Percentiles rank a stretch among this genome's conserved stretches.
Conservation (phyloP, 345 rosid genomes). For the Eucalyptus paniculata region DNA sequence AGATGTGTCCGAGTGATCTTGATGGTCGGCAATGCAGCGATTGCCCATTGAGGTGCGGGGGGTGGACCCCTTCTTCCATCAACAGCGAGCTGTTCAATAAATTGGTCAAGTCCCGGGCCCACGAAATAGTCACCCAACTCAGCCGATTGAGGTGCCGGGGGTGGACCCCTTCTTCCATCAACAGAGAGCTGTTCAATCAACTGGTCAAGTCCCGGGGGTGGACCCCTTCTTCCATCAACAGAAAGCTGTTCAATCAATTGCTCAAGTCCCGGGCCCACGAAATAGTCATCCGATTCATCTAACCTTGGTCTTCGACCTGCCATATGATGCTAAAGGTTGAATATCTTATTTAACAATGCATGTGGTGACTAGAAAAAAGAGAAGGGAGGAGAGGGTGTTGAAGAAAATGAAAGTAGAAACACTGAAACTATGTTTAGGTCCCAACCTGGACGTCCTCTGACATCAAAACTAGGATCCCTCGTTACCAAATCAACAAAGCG, state of each 20-base stretch:
- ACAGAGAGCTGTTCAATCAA: conserved; percentile 14
- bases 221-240: conserved; percentile 11
- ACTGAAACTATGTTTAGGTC: background rate
- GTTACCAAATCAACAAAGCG: background rate
- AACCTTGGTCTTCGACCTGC: background rate
- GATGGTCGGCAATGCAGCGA: conserved; percentile 22
- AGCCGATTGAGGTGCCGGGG: conserved; percentile 22
- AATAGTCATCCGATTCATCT: background rate
- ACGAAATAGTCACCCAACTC: conserved; percentile 1
- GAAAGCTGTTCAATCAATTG: conserved; percentile 22
- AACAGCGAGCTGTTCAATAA: too few relatives aligned
- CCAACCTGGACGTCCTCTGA: background rate
- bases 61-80: too few relatives aligned
- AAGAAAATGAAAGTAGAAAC: background rate
- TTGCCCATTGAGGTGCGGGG: conserved; percentile 21
- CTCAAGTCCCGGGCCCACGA: conserved; percentile 15
- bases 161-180: conserved; percentile 15
- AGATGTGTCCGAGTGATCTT: conserved; percentile 20
- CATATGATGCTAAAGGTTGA: background rate
- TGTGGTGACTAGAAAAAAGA: background rate
- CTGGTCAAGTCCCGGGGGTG: conserved; percentile 22
- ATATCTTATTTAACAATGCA: background rate
- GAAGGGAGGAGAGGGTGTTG: background rate
- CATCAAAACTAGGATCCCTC: conserved; percentile 2
- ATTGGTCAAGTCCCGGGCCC: conserved; percentile 9